Conservation (phyloP, 331 rosid species). For the Malus hybrid region DNA sequence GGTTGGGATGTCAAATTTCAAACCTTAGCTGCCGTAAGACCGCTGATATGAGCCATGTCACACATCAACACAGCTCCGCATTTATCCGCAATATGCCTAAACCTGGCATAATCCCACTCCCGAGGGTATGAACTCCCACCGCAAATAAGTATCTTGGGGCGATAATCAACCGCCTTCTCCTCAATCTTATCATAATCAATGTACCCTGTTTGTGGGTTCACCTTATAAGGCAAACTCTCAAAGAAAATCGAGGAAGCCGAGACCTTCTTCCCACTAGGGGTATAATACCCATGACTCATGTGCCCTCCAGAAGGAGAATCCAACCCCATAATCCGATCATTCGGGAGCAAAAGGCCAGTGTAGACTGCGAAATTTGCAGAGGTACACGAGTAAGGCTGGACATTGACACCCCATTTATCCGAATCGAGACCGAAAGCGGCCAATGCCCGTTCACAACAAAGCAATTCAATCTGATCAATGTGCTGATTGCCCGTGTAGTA, state of each 20-base stretch:
- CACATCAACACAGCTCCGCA: slow-evolving; percentile 76
- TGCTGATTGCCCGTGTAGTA: slow-evolving; percentile 57
- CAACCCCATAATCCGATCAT: slow-evolving; percentile 75
- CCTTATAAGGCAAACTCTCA: slow-evolving; percentile 60
- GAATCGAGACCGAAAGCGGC: slow-evolving; percentile 55
- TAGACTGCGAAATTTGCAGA: slow-evolving; percentile 79
- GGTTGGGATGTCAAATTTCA: background rate
- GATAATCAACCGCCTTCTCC: no score
- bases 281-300: slow-evolving; percentile 72
- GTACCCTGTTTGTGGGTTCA: slow-evolving; percentile 60
- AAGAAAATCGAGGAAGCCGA: slow-evolving; percentile 66
- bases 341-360: slow-evolving; percentile 56
- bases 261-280: slow-evolving; percentile 64
- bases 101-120: slow-evolving; percentile 71
- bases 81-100: slow-evolving; percentile 65
- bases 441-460: slow-evolving; percentile 65
- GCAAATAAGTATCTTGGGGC: slow-evolving; percentile 41
- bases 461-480: slow-evolving; percentile 70
- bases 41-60: slow-evolving; percentile 89
- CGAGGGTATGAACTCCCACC: slow-evolving; percentile 83
- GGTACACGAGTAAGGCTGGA: slow-evolving; percentile 74
- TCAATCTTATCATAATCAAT: slow-evolving; percentile 40
- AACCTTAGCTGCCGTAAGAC: slow-evolving; percentile 79
- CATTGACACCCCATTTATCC: slow-evolving; percentile 77
- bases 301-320: slow-evolving; percentile 85